Conservation (phyloP, 441 rosid species). For the Corymbia calophylla region DNA sequence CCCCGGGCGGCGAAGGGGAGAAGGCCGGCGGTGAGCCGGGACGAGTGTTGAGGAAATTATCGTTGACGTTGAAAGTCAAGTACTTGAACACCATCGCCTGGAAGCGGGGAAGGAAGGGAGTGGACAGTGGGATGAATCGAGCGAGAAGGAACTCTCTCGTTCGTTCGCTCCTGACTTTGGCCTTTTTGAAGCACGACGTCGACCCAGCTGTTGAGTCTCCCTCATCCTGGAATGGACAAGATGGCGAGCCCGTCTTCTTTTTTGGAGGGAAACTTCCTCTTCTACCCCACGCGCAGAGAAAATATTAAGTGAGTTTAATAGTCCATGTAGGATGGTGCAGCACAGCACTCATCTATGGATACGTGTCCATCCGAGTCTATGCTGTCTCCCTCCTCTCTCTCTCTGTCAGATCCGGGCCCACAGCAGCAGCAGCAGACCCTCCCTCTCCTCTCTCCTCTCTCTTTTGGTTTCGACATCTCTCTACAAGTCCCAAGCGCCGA, state of each 20-base stretch:
- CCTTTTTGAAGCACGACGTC: neutral
- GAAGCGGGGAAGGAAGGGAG: neutral
- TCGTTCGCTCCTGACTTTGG: neutral
- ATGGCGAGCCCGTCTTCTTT: fast-evolving
- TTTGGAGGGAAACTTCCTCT: neutral
- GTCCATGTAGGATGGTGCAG: no score
- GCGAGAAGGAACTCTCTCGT: neutral
- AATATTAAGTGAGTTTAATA: no score
- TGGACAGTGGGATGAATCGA: neutral
- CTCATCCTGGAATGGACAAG: neutral
- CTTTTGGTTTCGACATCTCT: no score
- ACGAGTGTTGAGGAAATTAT: neutral
- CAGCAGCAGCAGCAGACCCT: no score
- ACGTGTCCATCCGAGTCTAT: no score
- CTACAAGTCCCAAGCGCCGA: no score
- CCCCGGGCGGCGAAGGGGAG: neutral
- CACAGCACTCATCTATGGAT: no score
- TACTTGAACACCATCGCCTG: neutral
- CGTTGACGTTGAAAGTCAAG: neutral
- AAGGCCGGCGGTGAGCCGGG: neutral
- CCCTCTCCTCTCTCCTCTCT: no score
- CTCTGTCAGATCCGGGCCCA: no score
- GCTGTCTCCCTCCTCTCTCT: no score
- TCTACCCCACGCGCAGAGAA: neutral
- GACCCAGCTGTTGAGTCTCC: neutral